Percentiles rank a stretch among this genome's conserved stretches.
These are phyloP conservation scores for Ogataea hybrid DNA, from an alignment of 1,139 yeast genomes.

Conservation along the genomic window DNA sequence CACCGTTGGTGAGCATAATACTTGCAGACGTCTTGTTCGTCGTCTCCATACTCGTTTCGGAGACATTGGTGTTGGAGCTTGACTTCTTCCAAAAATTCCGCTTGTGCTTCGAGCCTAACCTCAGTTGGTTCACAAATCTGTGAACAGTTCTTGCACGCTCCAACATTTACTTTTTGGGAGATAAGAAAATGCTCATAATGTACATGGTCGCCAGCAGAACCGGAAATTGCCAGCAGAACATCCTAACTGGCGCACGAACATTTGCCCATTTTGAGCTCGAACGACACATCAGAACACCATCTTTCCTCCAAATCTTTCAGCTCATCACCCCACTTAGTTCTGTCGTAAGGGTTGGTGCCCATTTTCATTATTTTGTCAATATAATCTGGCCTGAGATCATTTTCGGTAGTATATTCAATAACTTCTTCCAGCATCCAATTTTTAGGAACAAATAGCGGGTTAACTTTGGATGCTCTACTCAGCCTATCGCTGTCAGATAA, in stretches of 20 bases:
- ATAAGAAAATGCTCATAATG: background rate
- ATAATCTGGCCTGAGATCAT: constrained; percentile 34
- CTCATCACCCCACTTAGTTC: no score
- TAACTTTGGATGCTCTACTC: constrained; percentile 43
- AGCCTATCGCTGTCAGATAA: constrained; percentile 38
- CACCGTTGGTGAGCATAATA: no score
- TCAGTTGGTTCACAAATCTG: background rate
- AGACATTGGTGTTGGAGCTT: background rate
- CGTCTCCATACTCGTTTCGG: no score
- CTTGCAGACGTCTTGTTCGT: no score
- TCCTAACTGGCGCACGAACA: no score
- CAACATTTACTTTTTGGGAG: background rate
- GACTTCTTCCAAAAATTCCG: background rate
- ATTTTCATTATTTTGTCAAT: constrained; percentile 57
- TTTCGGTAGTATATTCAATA: constrained; percentile 46
- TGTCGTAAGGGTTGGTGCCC: no score
- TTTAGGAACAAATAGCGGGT: constrained; percentile 82
- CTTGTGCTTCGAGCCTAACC: background rate
- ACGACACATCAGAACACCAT: no score
- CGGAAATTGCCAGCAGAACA: no score
- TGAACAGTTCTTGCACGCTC: background rate
- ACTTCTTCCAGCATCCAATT: constrained; percentile 89
- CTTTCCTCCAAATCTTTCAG: no score
- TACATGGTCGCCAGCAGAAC: no score
- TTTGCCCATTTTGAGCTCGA: no score